Conservation (phyloP, 257 asterid genomes). For the Scutellaria galericulata region DNA sequence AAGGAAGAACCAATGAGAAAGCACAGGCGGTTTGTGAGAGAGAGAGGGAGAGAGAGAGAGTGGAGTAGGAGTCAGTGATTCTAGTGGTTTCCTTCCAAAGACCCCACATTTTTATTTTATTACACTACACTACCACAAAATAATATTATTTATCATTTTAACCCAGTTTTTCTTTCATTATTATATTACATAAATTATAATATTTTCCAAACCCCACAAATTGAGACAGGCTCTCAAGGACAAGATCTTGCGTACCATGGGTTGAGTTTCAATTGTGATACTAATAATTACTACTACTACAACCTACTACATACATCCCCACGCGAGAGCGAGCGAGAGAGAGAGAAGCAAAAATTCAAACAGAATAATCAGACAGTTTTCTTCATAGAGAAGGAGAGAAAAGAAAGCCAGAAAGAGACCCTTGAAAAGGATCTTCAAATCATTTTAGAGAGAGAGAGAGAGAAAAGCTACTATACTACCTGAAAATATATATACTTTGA, state of each 20-base stretch:
- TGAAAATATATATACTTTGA: conserved; percentile 40
- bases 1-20: conserved; percentile 49
- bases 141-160: conserved; percentile 25
- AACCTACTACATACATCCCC: conserved; percentile 18
- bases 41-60: conserved; percentile 45
- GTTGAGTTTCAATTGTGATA: conserved; percentile 39
- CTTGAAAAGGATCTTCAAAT: conserved; percentile 27
- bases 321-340: background rate
- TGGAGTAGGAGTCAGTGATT: conserved; percentile 60
- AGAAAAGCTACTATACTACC: background rate
- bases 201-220: conserved; percentile 53
- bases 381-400: conserved; percentile 54
- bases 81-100: conserved; percentile 48
- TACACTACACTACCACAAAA: conserved; percentile 32
- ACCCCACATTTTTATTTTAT: conserved; percentile 41
- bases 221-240: conserved; percentile 54
- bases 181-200: background rate
- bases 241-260: conserved; percentile 54
- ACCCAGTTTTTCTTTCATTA: conserved; percentile 1
- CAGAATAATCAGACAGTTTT: conserved; percentile 53
- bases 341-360: conserved; percentile 39
- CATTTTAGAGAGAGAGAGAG: conserved; percentile 11
- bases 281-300: conserved; percentile 37
- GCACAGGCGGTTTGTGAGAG: conserved; percentile 61
- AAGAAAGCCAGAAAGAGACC: conserved; percentile 47